Evolutionary conservation across 2,329 filamentous ascomycete species (phyloP), one percentile per base, ranked within the genome.

Genomic region (Aspergillus aculeatus): DNA sequence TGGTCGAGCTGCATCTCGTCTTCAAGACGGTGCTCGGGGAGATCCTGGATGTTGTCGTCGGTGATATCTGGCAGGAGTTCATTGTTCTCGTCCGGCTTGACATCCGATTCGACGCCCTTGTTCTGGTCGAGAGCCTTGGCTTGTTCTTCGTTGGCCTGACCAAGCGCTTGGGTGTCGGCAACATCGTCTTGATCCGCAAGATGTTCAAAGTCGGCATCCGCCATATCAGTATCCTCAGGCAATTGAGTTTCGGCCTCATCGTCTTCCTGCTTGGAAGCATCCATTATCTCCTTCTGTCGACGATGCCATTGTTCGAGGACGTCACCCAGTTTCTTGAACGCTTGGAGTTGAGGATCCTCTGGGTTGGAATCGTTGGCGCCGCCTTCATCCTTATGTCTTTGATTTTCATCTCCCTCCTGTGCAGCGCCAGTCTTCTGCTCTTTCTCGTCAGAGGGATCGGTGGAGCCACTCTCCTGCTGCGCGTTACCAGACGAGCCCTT

Each of bases 251-350:
- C 82, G 21, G 75, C 75, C 44, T 68, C 62, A 47, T 82, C 76
- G 56, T 87, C 78, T 41, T 83, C 78, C 53, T 84, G 78, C 56
- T 86, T 80, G 2, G 78, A 77, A 5, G 84, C 78, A 59, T 89
- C 83, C 71, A 84, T 80, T 67, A 99, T 98, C 62, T 96, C 89
- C 50, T 86, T 86, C 69, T 96, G 91, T 70, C 92, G 91, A 60
- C 91, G 86, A 75, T 98, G 93, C 91, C 93, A 99, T 68, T 89
- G 86, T 74, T 98, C 93, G 32, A 99, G 82, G 5, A 92, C 89
- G 78, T 99, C 92, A 23, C 95, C 95, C 31, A 99, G 85, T 71
- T 96, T 96, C 78, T 95, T 95, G 82, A 97, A 96, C 1, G 92
- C 90, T 66, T 95, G 86, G 50, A 81, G 79, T 54, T 84, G 74